Evolutionary conservation across 805 yeast genomes (phyloP), one percentile per base, ranked within the genome.

Genomic region (Starmerella kuoi): DNA sequence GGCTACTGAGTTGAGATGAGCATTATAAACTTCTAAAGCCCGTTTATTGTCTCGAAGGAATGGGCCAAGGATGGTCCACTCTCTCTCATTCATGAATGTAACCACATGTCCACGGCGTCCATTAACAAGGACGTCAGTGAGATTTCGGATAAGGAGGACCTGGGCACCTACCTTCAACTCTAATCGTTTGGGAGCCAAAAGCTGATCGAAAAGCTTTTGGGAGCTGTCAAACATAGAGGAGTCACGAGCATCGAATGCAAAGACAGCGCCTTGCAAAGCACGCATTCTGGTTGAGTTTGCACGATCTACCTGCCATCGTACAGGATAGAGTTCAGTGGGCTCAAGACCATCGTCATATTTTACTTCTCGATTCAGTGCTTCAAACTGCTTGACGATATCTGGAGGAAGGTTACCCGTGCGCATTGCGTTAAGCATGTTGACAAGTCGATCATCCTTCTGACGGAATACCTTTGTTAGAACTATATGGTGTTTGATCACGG

Each of bases 261-360:
- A 52, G 2, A 63, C 54, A 2, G 61, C 55, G 0, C 88, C 80
- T 0, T 67, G 64, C 8, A 88, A 57, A 1, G 58, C 56, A 0
- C 55, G 55, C 55, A 82, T 61, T 46, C 79, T 67, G 48, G 60
- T 58, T 17, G 58, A 56, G 55, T 91, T 91, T 0, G 96, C 86
- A 9, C 59, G 47, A 37, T 79, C 85, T 6, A 91, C 98, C 57
- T 86, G 95, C 20, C 67, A 62, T 51, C 95, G 69, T 0, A 94
- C 80, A 0, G 96, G 82, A 53, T 74, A 91, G 28, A 91, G 63
- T 58, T 86, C 95, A 0, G 97, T 84, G 2, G 99, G 95, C 41
- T 69, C 77, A 11, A 91, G 74, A 0, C 88, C 94, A 60, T 86
- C 96, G 1, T 65, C 64, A 51, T 79, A 81, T 0, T 44, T 42